Evolutionary conservation across 164 flowering plant genomes (phyloP), one percentile per base, ranked within the genome.

Genomic region (Macadamia integrifolia): DNA sequence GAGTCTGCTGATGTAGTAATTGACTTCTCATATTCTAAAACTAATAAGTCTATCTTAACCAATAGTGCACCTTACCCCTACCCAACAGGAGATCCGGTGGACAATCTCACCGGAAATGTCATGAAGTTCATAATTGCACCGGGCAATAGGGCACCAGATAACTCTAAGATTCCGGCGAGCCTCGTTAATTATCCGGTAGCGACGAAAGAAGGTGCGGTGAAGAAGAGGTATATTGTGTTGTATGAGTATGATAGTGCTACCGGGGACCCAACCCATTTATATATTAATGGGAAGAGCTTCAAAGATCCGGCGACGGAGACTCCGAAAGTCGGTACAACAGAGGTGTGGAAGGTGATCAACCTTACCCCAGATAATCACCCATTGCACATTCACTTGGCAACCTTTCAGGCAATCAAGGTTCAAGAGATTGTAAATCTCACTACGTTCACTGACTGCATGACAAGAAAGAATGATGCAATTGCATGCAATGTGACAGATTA

Each of bases 351-450:
- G 40, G 82, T 88, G 75, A 88, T 88, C 69, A 88, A 88, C 71
- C 80, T 88, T n/a, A 88, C 93, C 62, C 85, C 81, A 70, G 93
- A 88, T 32, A 85, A 88, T 65, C 93, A 88, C 58, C 90, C 93
- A 18, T 44, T 88, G 70, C 93, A 88, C 66, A 79, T 86, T n/a
- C 93, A 88, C 32, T 53, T 88, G 66, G 92, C 84, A 1, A 65
- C 83, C 60, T 81, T 86, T 40, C 50, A 1, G 52, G 87, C 76
- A 9, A 53, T 88, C 71, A 86, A 81, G 9, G 87, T 83, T 57
- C 80, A 69, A 57, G 72, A 76, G 77, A 11, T 85, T 67, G 77
- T 75, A 29, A 58, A 80, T 14, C 14, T 66, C 8, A 85, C 82
- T 1, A 77, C 76, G 72, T 85, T 88, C 58, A 75, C 66, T 32